These are phyloP conservation scores for Trametes versicolor DNA, from an alignment of 1,284 basidiomycete genomes.

Conservation along the genomic window DNA sequence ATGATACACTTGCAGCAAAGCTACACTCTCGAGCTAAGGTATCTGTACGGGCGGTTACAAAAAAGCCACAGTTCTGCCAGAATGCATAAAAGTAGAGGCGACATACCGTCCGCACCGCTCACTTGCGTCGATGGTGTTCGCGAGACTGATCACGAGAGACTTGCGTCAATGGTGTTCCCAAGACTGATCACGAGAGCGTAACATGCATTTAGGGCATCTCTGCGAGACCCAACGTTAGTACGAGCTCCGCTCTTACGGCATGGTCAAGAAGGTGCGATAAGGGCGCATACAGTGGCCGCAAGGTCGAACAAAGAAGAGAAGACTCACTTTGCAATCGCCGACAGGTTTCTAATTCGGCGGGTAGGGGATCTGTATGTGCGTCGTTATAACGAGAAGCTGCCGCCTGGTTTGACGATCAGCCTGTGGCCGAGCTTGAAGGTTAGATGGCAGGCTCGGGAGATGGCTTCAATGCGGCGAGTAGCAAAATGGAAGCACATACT, in stretches of 20 bases:
- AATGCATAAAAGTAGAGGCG: too few relatives aligned
- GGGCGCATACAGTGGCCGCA: neutral
- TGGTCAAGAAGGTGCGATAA: constrained; percentile 10
- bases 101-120: too few relatives aligned
- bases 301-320: constrained; percentile 17
- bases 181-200: too few relatives aligned
- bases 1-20: neutral
- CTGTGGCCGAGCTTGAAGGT: constrained; percentile 4
- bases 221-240: constrained; percentile 4
- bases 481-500: neutral
- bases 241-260: constrained; percentile 17
- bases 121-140: neutral
- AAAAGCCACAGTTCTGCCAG: neutral
- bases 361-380: neutral
- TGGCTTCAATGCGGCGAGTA: neutral
- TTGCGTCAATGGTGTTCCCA: too few relatives aligned
- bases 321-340: neutral
- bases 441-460: neutral
- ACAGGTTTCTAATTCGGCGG: neutral
- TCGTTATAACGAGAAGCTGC: neutral
- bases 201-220: too few relatives aligned
- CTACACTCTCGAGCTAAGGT: neutral
- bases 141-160: too few relatives aligned
- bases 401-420: neutral
- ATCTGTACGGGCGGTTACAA: neutral